Conservation (phyloP, 768 basidiomycete species). For the Boletus coccyginus region DNA sequence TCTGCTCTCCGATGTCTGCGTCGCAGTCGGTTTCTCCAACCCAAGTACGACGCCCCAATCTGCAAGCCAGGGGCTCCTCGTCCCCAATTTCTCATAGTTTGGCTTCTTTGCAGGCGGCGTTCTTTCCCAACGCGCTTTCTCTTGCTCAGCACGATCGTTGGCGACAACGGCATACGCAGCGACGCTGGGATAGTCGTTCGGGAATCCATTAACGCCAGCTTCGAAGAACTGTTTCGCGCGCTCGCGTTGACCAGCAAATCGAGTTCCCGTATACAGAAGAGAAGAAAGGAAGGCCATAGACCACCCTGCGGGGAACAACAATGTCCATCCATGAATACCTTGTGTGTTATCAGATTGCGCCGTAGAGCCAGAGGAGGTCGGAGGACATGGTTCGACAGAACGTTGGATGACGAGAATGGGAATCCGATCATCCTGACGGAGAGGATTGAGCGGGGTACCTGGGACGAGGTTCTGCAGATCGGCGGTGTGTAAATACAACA, state of each 20-base stretch:
- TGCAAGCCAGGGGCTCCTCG: slow-evolving; percentile 68
- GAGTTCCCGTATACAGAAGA: slow-evolving; percentile 77
- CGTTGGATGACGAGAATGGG: slow-evolving; percentile 83
- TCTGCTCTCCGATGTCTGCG: background rate
- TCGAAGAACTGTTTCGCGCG: slow-evolving; percentile 80
- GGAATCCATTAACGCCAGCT: slow-evolving; percentile 71
- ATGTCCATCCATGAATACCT: slow-evolving; percentile 80
- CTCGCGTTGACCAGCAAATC: slow-evolving; percentile 84
- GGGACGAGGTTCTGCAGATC: slow-evolving; percentile 67
- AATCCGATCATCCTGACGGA: slow-evolving; percentile 76
- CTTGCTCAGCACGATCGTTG: slow-evolving; percentile 47
- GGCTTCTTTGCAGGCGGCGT: slow-evolving; percentile 87
- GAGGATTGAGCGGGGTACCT: slow-evolving; percentile 64
- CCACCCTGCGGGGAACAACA: slow-evolving; percentile 88
- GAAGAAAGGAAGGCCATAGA: slow-evolving; percentile 86
- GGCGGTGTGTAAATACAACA: background rate
- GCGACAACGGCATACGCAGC: slow-evolving; percentile 52
- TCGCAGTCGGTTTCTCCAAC: slow-evolving; percentile 25
- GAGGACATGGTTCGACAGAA: slow-evolving; percentile 47
- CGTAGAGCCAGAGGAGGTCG: slow-evolving; percentile 13
- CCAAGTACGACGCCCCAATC: slow-evolving; percentile 79
- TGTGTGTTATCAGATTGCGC: slow-evolving; percentile 30
- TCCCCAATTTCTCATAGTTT: slow-evolving; percentile 64
- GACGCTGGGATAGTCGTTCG: slow-evolving; percentile 73
- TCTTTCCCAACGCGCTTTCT: slow-evolving; percentile 64